A percentile compares a stretch with the other conserved stretches of the same genome.
These are phyloP conservation scores for Amaranthus tricolor DNA, from an alignment of 179 eudicot species.

Conservation along the genomic window DNA sequence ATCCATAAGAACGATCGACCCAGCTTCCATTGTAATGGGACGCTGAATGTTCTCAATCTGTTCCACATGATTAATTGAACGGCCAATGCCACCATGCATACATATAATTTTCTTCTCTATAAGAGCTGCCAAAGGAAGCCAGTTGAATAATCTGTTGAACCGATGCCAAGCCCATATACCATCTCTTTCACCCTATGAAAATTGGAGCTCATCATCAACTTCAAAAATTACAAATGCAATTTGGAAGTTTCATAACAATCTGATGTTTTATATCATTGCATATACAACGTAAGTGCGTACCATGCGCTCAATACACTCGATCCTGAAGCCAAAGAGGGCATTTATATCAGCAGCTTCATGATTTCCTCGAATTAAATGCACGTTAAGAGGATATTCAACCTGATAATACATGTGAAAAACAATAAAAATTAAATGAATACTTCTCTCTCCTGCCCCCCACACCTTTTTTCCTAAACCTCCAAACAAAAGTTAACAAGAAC, in stretches of 20 bases:
- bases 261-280: not conserved
- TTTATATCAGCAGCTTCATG: conserved; percentile 99
- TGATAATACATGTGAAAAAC: conserved; percentile 25
- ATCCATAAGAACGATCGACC: conserved; percentile 98
- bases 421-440: conserved; percentile 18
- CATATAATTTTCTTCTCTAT: conserved; percentile 97
- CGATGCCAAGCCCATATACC: conserved; percentile 99
- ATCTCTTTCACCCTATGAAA: conserved; percentile 95
- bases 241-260: not conserved
- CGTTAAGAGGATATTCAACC: conserved; percentile 86
- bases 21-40: conserved; percentile 99
- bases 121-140: conserved; percentile 98
- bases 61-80: conserved; percentile 94
- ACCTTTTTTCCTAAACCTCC: not conserved
- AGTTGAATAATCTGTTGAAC: conserved; percentile 91
- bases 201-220: not conserved
- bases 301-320: conserved; percentile 99
- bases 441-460: not conserved
- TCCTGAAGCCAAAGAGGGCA: conserved; percentile 99
- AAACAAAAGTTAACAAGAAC: not conserved
- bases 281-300: conserved; percentile 30
- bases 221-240: not conserved
- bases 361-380: conserved; percentile 98
- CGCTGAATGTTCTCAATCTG: conserved; percentile 96
- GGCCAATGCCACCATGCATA: conserved; percentile 99